Base-by-base conservation (phyloP, 208 protist genomes). In the Perkinsela sp. region DNA sequence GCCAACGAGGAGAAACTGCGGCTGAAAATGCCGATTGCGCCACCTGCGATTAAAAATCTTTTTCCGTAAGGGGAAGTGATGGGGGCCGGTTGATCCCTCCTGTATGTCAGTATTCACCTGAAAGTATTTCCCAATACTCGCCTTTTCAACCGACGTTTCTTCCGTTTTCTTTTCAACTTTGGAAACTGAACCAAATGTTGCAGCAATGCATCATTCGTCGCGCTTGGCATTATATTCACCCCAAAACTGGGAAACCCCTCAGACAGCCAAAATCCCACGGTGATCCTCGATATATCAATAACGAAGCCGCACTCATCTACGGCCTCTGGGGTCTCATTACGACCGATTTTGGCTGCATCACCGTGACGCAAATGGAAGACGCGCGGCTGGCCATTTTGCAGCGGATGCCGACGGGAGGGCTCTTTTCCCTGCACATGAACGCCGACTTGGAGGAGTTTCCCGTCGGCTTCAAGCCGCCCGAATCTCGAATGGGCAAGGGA, bases 371-470 rank as follows among this genome's bases (percentile, higher is more conserved):
- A 76, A 69, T 90, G 68, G 82, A 90, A 68, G 86, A 83, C 72
- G 85, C 85, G 40, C 82, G 85, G 40, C 76, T 90, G 28, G 85
- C 82, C 2, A 89, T 90, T 30, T 73, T 90, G 28, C 83, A 83
- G 29, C 85, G 85, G 40, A 78, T 91, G 71, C 85, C 85, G 1
- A 82, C 83, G 73, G 81, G 82, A 1, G 40, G 40, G 40, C 71
- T 76, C 69, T 91, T 91, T 48, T 79, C 78, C 67, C 80, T 91
- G 29, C 82, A 76, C 22, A 88, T 91, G 82, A 81, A 86, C 77
- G 88, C 83, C 29, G 85, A 91, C 73, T 89, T 86, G 70, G 83
- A 91, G 71, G 83, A 91, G 76, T 91, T 89, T 69, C 83, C 85
- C 0, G 80, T 91, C 15, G 80, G 88, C 66, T 78, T 83, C 32